Percentiles rank a stretch among this genome's conserved stretches.
Conservation (phyloP, 78 protist species). For the Dictyostelium citrinum region DNA sequence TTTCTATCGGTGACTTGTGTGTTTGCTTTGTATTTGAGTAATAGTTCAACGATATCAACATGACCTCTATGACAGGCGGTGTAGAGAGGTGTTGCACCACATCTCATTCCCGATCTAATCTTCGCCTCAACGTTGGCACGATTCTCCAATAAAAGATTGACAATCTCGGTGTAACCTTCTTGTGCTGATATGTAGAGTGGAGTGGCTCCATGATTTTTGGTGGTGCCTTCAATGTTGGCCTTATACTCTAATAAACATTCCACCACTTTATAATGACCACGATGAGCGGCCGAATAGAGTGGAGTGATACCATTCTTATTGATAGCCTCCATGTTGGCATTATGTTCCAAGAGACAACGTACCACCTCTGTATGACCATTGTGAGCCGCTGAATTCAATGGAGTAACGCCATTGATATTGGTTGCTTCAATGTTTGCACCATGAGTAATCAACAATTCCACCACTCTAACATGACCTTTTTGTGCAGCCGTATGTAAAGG, state of each 20-base stretch:
- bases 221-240: conserved; percentile 74
- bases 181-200: conserved; percentile 68
- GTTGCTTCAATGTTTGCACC: conserved; percentile 70
- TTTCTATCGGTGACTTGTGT: conserved; percentile 78
- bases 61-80: conserved; percentile 72
- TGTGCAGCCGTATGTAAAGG: conserved; percentile 73
- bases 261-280: conserved; percentile 68
- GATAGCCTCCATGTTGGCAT: conserved; percentile 75
- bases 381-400: conserved; percentile 74
- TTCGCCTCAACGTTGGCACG: conserved; percentile 73
- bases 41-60: conserved; percentile 51
- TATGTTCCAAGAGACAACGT: conserved; percentile 6
- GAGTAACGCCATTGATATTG: conserved; percentile 69
- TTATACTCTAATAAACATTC: conserved; percentile 47
- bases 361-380: conserved; percentile 78
- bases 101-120: conserved; percentile 74
- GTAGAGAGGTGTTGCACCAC: conserved; percentile 73
- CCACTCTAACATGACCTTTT: conserved; percentile 68
- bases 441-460: conserved; percentile 32
- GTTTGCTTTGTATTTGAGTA: conserved; percentile 20
- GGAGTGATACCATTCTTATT: conserved; percentile 78
- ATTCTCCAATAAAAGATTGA: conserved; percentile 18
- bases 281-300: conserved; percentile 63
- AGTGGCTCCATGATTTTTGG: conserved; percentile 74
- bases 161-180: conserved; percentile 67